A percentile compares a stretch with the other conserved stretches of the same genome.
Conservation (phyloP, 495 filamentous ascomycete genomes). For the Penicillium coffeae region DNA sequence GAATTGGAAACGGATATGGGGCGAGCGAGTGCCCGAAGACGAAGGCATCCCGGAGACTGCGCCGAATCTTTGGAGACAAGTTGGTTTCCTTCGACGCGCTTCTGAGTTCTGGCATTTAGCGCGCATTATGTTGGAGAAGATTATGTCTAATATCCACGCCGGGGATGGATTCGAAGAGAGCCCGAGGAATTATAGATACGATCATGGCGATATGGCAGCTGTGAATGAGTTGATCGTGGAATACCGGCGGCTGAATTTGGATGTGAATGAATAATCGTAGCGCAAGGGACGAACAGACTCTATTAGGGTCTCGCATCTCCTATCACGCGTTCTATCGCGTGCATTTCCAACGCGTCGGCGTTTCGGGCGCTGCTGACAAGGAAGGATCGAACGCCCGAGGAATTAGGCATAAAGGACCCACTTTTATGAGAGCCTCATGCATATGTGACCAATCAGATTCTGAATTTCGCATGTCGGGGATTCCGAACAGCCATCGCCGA, state of each 20-base stretch:
- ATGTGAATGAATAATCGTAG: conserved; percentile 1
- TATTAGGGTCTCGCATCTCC: too few relatives aligned
- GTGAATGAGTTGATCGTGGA: conserved; percentile 31
- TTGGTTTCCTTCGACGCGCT: conserved; percentile 23
- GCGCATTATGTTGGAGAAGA: conserved; percentile 18
- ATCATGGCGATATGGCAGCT: conserved; percentile 28
- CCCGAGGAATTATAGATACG: conserved; percentile 12
- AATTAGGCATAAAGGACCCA: too few relatives aligned
- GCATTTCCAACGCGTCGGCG: too few relatives aligned
- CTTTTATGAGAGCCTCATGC: too few relatives aligned
- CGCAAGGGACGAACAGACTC: too few relatives aligned
- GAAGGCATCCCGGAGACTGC: conserved; percentile 14
- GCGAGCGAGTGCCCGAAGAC: conserved; percentile 21
- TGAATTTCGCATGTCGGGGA: too few relatives aligned
- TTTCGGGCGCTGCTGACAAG: too few relatives aligned
- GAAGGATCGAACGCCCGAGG: too few relatives aligned
- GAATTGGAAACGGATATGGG: conserved; percentile 28
- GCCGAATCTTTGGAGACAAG: conserved; percentile 24
- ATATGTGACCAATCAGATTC: too few relatives aligned
- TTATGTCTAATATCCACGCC: conserved; percentile 6
- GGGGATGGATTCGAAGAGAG: conserved; percentile 1
- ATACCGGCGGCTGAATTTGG: conserved; percentile 26
- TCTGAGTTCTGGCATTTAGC: conserved; percentile 32
- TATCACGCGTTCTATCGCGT: too few relatives aligned
- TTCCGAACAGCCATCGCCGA: too few relatives aligned